Evolutionary conservation across 1,284 basidiomycete genomes (phyloP), one percentile per base, ranked within the genome.

Genomic region (Anthracocystis setariae): DNA sequence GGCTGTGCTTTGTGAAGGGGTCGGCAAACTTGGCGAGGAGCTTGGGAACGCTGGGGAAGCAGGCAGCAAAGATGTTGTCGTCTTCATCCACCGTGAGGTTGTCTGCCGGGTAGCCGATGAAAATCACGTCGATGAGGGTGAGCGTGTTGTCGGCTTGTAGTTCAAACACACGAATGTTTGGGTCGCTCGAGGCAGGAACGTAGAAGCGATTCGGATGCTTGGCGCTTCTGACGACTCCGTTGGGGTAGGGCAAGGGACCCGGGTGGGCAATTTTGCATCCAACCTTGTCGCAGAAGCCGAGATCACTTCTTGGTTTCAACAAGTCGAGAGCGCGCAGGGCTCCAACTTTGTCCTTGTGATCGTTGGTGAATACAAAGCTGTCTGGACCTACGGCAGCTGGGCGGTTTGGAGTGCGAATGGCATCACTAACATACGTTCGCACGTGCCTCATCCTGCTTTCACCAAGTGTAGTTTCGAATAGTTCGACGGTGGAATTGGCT

Each of bases 401-500:
- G 72, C 90, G 89, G 77, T 92, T 92, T 0, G 91, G 91, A 1
- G 89, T 88, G 7, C 86, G 56, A 20, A 92, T 86, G 5, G 66
- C 59, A 2, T 87, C 85, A 77, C 89, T 85, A 24, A 85, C 82
- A 23, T 90, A 83, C 5, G 90, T 91, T 48, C 83, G 84, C 38
- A 91, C 78, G 77, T 90, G 87, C 7, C 84, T 83, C 62, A 91
- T 78, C 8, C 77, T 82, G 8, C 81, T 76, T 47, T 84, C 84
- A 5, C 87, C 87, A 2, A 87, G 71, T 0, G 66, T 83, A 0
- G 88, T 88, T 70, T 86, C 86, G 80, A 92, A 91, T 24, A 92
- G 85, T 75, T 92, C 90, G 18, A 92, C 84, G 44, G 86, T 87
- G 1, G 89, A 90, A 76, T 91, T 88, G 8, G 90, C 89, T 15